Evolutionary conservation across 2,329 filamentous ascomycete genomes (phyloP).

Genomic region (Neoscytalidium dimidiatum): DNA sequence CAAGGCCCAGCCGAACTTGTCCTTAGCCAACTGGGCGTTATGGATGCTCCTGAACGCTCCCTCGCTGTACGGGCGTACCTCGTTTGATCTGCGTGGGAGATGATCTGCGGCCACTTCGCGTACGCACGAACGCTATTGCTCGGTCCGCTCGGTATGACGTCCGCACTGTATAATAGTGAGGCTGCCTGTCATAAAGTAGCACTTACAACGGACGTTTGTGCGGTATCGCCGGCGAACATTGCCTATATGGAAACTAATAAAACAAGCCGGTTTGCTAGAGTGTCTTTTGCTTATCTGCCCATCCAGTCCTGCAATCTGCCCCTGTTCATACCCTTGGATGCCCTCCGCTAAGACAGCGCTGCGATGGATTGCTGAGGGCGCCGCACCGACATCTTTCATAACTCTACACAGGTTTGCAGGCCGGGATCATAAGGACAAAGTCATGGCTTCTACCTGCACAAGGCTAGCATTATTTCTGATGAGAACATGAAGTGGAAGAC

Average conservation of each 20-base stretch:
- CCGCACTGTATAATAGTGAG: not conserved
- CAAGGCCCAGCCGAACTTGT: too few species aligned
- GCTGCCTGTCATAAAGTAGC: not conserved
- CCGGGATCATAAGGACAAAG: too few species aligned
- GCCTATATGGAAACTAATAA: not conserved
- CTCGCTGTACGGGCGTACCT: not conserved
- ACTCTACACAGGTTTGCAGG: too few species aligned
- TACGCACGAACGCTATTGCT: not conserved
- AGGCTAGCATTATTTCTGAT: too few species aligned
- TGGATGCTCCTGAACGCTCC: too few species aligned
- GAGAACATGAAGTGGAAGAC: too few species aligned
- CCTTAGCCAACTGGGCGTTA: too few species aligned
- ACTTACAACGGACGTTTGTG: not conserved
- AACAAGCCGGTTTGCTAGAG: not conserved
- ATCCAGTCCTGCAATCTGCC: conserved; percentile 7
- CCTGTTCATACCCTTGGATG: not conserved
- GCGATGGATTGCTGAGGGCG: not conserved
- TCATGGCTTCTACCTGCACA: too few species aligned
- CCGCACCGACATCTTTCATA: too few species aligned
- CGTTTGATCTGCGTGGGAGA: not conserved
- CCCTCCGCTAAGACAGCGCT: too few species aligned
- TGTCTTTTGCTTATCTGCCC: not conserved
- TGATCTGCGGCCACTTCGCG: not conserved
- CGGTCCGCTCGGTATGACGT: not conserved
- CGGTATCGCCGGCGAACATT: not conserved